phyloP scores from a whole-genome alignment of 148 eudicot genomes.

The Cornus kousa region DNA sequence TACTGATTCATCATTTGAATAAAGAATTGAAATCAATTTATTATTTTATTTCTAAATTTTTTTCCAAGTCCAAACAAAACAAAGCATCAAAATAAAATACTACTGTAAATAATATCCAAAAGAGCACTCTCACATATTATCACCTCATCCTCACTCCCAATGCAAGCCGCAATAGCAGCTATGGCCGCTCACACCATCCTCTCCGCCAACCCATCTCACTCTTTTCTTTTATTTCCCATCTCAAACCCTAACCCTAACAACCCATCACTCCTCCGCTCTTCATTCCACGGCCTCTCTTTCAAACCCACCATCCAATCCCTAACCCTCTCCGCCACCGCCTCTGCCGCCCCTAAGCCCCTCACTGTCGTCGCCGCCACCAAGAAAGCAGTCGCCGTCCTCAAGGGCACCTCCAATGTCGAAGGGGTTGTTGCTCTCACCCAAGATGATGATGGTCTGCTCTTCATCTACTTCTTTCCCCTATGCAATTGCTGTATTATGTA shows the following conservation, averaged over 20 bases:
- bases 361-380: slow-evolving; percentile 67
- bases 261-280: slow-evolving; percentile 31
- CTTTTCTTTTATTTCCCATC: slow-evolving; percentile 18
- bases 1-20: too few species aligned
- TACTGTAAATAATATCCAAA: too few species aligned
- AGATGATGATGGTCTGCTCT: slow-evolving; percentile 52
- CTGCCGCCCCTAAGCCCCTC: slow-evolving; percentile 39
- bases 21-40: too few species aligned
- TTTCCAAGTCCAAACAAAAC: too few species aligned
- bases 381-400: slow-evolving; percentile 88
- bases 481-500: background rate
- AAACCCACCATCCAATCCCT: slow-evolving; percentile 30
- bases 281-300: slow-evolving; percentile 57
- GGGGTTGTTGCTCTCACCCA: slow-evolving; percentile 88
- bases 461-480: background rate
- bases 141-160: slow-evolving; percentile 1
- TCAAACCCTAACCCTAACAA: slow-evolving; percentile 20
- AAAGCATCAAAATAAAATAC: too few species aligned
- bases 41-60: too few species aligned
- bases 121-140: background rate
- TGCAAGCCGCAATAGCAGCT: slow-evolving; percentile 42
- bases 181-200: slow-evolving; percentile 62
- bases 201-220: slow-evolving; percentile 22
- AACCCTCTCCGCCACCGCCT: slow-evolving; percentile 37
- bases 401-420: slow-evolving; percentile 70